Conservation (phyloP, 2,329 filamentous ascomycete genomes). For the Aspergillus piperis region DNA sequence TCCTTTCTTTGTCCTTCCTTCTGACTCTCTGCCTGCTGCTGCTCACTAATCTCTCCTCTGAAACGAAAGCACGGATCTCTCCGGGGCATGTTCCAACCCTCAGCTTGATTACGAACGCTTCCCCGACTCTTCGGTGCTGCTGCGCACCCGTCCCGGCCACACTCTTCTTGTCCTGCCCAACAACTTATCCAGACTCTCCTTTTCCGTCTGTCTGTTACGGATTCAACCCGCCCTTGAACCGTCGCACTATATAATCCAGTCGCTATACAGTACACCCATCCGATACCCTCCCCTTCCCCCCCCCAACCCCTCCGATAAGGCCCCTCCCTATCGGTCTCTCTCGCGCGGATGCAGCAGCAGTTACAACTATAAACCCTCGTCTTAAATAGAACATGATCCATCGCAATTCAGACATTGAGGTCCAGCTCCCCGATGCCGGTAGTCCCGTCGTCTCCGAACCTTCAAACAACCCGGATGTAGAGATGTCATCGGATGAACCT, state of each 20-base stretch:
- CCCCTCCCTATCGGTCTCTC: constrained; percentile 7
- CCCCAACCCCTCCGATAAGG: constrained; percentile 13
- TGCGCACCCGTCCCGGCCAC: neutral
- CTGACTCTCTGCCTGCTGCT: constrained; percentile 2
- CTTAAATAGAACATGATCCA: constrained; percentile 36
- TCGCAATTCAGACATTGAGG: constrained; percentile 46
- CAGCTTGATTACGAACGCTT: neutral
- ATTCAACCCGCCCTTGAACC: neutral
- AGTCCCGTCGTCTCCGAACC: constrained; percentile 29
- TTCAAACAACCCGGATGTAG: constrained; percentile 39
- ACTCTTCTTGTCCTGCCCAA: neutral
- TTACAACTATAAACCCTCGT: constrained; percentile 8
- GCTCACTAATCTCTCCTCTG: constrained; percentile 22
- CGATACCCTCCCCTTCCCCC: neutral
- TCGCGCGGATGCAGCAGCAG: constrained; percentile 55
- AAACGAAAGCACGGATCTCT: constrained; percentile 39
- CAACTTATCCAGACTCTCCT: neutral
- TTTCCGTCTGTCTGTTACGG: neutral
- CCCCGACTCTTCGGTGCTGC: neutral
- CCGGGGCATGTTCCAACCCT: constrained; percentile 17
- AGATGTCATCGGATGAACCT: constrained; percentile 44
- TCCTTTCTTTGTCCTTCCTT: neutral
- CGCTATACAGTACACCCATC: neutral
- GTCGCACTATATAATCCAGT: constrained; percentile 2
- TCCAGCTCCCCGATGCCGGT: constrained; percentile 41